Evolutionary conservation across 1,284 basidiomycete species (phyloP).

Genomic region (Athelia sp.): DNA sequence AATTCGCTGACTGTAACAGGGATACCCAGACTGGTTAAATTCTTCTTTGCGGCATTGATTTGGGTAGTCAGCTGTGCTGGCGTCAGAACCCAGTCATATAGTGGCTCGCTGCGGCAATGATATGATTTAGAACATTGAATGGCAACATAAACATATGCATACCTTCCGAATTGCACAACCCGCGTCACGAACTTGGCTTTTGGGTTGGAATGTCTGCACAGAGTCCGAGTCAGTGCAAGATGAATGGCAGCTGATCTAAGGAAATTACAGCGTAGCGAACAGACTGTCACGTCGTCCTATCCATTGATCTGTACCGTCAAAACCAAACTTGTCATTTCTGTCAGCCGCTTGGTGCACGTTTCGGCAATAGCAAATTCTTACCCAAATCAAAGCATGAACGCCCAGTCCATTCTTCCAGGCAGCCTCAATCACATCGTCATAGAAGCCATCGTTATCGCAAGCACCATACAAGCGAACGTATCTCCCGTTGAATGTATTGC

Average conservation of each 20-base stretch:
- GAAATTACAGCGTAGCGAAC: conserved; percentile 36
- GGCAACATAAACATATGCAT: too few species aligned
- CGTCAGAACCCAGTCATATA: conserved; percentile 58
- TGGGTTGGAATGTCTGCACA: conserved; percentile 43
- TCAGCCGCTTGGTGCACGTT: too few species aligned
- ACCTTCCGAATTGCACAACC: conserved; percentile 55
- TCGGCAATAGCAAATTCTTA: conserved; percentile 26
- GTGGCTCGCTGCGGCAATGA: conserved; percentile 47
- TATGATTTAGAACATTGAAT: too few species aligned
- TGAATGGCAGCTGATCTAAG: too few species aligned
- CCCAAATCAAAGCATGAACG: conserved; percentile 74
- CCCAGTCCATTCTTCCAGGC: conserved; percentile 68
- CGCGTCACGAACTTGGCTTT: conserved; percentile 66
- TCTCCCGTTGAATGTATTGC: conserved; percentile 52
- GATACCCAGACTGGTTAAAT: conserved; percentile 49
- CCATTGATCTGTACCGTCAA: conserved; percentile 53
- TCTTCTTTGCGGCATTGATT: conserved; percentile 44
- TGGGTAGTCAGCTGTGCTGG: conserved; percentile 49
- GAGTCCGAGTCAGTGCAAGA: too few species aligned
- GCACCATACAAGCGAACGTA: conserved; percentile 70
- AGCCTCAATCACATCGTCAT: conserved; percentile 66
- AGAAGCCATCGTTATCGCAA: conserved; percentile 61
- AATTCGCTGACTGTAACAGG: conserved; percentile 61
- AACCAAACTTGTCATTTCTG: conserved; percentile 52
- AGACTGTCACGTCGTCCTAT: conserved; percentile 48